Conservation (phyloP, 768 basidiomycete genomes). For the Obba rivulosa region DNA sequence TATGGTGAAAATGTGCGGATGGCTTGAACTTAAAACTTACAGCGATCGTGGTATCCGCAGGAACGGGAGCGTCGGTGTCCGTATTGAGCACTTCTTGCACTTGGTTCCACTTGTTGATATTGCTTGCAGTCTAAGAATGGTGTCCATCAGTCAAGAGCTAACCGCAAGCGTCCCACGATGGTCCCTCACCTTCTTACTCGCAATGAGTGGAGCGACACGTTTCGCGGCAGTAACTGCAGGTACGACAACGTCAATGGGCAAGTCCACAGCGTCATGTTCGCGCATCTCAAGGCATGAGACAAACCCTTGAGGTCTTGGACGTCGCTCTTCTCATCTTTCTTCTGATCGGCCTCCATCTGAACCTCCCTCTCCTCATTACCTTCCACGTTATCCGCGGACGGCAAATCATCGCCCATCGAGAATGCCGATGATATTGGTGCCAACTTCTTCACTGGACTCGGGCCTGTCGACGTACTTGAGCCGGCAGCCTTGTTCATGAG, state of each 20-base stretch:
- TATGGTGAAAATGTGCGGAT: constrained; percentile 1
- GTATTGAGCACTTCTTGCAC: constrained; percentile 79
- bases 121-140: constrained; percentile 63
- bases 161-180: neutral
- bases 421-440: constrained; percentile 55
- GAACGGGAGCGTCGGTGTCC: constrained; percentile 10
- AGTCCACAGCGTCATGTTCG: constrained; percentile 16
- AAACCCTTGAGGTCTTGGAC: constrained; percentile 47
- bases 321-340: constrained; percentile 23
- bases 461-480: constrained; percentile 15
- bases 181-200: constrained; percentile 70
- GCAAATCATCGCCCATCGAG: constrained; percentile 52
- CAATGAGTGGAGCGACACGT: constrained; percentile 76
- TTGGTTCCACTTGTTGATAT: constrained; percentile 97
- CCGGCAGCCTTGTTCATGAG: constrained; percentile 15
- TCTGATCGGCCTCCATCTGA: constrained; percentile 33
- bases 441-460: constrained; percentile 24
- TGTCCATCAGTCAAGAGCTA: neutral
- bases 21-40: constrained; percentile 1
- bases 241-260: constrained; percentile 22
- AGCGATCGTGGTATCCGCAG: constrained; percentile 10
- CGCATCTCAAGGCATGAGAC: constrained; percentile 24
- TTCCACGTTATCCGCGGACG: constrained; percentile 17
- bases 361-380: too few species aligned
- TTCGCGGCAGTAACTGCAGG: constrained; percentile 45